phyloP scores from a whole-genome alignment of 2,329 filamentous ascomycete genomes.

The Colletotrichum cordylinicola region DNA sequence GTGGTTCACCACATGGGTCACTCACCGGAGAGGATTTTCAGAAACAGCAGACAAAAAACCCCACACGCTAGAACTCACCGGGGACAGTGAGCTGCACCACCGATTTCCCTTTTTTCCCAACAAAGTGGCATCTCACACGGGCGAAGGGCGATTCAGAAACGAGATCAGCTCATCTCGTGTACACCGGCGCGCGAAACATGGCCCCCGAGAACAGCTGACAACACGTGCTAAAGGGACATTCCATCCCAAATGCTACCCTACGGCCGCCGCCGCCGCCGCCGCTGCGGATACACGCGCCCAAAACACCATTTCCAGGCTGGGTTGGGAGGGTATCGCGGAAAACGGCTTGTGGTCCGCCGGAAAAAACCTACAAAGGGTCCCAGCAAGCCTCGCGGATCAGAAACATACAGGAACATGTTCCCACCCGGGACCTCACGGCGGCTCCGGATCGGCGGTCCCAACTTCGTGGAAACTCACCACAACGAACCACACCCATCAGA shows the following conservation, averaged over 20 bases:
- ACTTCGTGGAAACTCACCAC: not conserved
- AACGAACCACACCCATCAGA: not conserved
- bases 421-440: conserved; percentile 3
- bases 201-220: not conserved
- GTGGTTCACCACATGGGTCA: not conserved
- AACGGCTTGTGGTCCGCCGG: not conserved
- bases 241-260: not conserved
- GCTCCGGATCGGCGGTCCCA: conserved; percentile 19
- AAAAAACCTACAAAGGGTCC: not conserved
- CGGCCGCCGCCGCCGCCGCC: not conserved
- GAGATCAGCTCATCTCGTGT: not conserved
- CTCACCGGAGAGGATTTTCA: not conserved
- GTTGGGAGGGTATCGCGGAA: not conserved
- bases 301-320: not conserved
- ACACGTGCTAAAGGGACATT: not conserved
- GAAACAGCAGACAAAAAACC: conserved; percentile 6
- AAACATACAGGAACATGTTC: not conserved
- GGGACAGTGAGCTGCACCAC: not conserved
- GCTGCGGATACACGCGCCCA: not conserved
- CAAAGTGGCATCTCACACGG: not conserved
- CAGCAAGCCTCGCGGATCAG: not conserved
- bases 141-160: not conserved
- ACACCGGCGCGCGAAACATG: not conserved
- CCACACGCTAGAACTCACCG: conserved; percentile 1
- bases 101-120: not conserved